phyloP scores from a whole-genome alignment of 202 grass and related monocot genomes.

The Hordeum pubiflorum region DNA sequence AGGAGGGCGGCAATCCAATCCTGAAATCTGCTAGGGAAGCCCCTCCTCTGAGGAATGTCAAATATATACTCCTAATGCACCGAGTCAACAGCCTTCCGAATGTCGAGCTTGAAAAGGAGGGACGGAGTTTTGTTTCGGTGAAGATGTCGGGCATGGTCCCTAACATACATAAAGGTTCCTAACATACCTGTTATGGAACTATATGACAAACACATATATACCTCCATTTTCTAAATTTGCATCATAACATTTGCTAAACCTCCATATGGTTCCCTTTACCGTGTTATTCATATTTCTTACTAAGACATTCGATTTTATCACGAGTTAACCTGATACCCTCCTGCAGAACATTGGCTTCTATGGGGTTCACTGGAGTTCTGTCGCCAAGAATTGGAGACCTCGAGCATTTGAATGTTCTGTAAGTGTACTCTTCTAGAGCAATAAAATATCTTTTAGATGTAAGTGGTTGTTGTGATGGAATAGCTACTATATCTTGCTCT shows the following conservation, averaged over 20 bases:
- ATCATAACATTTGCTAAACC: not conserved
- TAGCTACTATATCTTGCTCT: constrained; percentile 5
- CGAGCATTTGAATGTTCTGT: constrained; percentile 65
- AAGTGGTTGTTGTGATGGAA: not conserved
- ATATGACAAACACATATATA: not conserved
- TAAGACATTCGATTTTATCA: not conserved
- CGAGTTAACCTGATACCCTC: constrained; percentile 13
- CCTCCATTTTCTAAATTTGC: not conserved
- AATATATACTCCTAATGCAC: not conserved
- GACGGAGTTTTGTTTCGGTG: not conserved
- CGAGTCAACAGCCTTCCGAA: not conserved
- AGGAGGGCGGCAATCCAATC: no score
- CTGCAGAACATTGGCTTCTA: constrained; percentile 63
- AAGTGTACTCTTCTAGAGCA: constrained; percentile 27
- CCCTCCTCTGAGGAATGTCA: no score
- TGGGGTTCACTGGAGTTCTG: constrained; percentile 67
- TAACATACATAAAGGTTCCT: not conserved
- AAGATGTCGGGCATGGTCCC: not conserved
- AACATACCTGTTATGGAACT: not conserved
- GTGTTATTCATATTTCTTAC: not conserved
- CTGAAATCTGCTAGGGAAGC: no score
- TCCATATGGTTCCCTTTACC: not conserved
- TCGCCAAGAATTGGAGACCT: constrained; percentile 83
- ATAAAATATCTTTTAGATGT: constrained; percentile 5
- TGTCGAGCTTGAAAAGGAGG: not conserved